These are phyloP conservation scores for Pseudovirgaria hyperparasitica DNA, from an alignment of 2,329 filamentous ascomycete species.

Conservation along the genomic window DNA sequence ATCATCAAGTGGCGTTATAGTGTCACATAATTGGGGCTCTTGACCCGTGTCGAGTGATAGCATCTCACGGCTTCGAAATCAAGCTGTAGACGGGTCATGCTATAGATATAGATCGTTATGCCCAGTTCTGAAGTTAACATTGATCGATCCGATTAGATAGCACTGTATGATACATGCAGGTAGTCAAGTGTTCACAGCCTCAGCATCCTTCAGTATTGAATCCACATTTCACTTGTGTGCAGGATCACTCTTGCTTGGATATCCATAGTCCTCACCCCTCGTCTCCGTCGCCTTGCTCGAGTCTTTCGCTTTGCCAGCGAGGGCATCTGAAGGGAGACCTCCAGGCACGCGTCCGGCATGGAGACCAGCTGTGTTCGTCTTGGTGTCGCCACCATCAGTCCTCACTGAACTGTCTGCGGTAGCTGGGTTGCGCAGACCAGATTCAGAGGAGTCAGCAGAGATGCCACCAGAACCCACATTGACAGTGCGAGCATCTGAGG, in stretches of 20 bases:
- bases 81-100: too few species aligned
- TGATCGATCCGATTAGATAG: too few species aligned
- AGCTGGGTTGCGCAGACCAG: slow-evolving; percentile 30
- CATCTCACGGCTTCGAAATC: too few species aligned
- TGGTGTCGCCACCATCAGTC: slow-evolving; percentile 35
- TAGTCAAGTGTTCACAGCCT: too few species aligned
- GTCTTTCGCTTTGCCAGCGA: slow-evolving; percentile 32
- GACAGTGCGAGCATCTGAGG: slow-evolving; percentile 52
- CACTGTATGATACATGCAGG: too few species aligned
- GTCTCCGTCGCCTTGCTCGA: slow-evolving; percentile 29
- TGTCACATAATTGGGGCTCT: too few species aligned
- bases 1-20: too few species aligned
- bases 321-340: slow-evolving; percentile 47
- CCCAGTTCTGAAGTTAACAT: too few species aligned
- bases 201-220: too few species aligned
- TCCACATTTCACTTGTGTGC: too few species aligned
- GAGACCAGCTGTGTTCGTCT: slow-evolving; percentile 37
- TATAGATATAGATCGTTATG: too few species aligned
- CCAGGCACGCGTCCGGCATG: slow-evolving; percentile 48
- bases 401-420: slow-evolving; percentile 43
- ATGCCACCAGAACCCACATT: slow-evolving; percentile 55
- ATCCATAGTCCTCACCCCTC: slow-evolving; percentile 28
- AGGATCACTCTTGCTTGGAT: slow-evolving; percentile 28
- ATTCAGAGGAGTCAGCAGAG: slow-evolving; percentile 20
- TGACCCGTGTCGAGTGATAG: too few species aligned